Evolutionary conservation across 1,284 basidiomycete genomes (phyloP), one percentile per base, ranked within the genome.

Genomic region (Ceratobasidium sp.): DNA sequence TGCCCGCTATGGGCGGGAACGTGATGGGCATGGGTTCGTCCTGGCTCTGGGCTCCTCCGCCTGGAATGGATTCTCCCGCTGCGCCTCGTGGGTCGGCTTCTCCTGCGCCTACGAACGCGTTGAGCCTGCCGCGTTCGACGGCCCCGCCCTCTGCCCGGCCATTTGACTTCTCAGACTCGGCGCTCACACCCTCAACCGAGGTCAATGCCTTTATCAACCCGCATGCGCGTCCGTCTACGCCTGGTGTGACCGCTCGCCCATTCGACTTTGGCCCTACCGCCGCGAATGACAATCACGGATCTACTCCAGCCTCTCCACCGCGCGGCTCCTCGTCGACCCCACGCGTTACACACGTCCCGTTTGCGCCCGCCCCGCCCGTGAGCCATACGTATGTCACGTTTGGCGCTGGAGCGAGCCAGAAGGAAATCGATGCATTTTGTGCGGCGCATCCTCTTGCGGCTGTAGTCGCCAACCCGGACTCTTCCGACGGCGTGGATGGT

Each of bases 401-500:
- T 80, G 94, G 94, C 22, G 91, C 94, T 2, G 95, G 95, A 1
- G 90, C 90, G 84, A 86, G 88, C 49, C 93, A 95, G 83, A 95
- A 95, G 82, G 90, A 95, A 76, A 86, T 96, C 57, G 95, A 96
- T 81, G 85, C 86, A n/a, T 92, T 87, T 81, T 93, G 91, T 0
- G 89, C 92, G 0, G 86, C 86, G 52, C 86, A 94, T 79, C 90
- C 90, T n/a, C 85, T 95, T 52, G 88, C 88, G 80, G 91, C 87
- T 0, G 86, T 84, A 22, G 88, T 88, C 59, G 80, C 88, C 52
- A 82, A 84, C 2, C 88, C 87, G n/a, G 84, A 83, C 43, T 6
- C 22, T 52, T 6, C 5, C 37, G 34, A 65, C 9, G 40, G 40
- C 22, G 37, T 22, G 2, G 61, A 64, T 19, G 61, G 61, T 43